Evolutionary conservation across 352 stramenopile genomes (phyloP).

Genomic region (Globisporangium mamillatum): DNA sequence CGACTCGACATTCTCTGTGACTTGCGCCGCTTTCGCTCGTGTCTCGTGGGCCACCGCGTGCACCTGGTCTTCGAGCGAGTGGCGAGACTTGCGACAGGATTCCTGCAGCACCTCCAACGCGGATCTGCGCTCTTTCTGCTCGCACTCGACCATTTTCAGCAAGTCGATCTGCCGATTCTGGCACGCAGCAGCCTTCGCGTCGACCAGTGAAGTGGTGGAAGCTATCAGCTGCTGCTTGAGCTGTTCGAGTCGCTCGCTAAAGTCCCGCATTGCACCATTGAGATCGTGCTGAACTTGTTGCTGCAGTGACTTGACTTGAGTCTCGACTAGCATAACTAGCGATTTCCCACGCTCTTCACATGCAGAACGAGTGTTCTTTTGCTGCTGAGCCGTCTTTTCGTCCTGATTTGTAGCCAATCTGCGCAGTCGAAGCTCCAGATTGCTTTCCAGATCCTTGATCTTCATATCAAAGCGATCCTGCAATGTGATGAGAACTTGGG

Average conservation of each 20-base stretch:
- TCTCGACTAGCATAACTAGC: slow-evolving; percentile 1
- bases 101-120: slow-evolving; percentile 37
- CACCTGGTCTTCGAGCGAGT: slow-evolving; percentile 50
- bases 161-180: slow-evolving; percentile 35
- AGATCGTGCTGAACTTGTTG: slow-evolving; percentile 19
- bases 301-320: slow-evolving; percentile 22
- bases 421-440: neutral
- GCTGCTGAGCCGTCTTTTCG: neutral
- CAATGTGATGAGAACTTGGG: neutral
- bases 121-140: slow-evolving; percentile 50
- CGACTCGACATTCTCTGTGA: slow-evolving; percentile 30
- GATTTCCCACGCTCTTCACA: neutral
- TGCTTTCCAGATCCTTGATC: slow-evolving; percentile 17
- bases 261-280: neutral
- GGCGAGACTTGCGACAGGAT: slow-evolving; percentile 36
- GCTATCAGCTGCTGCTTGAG: slow-evolving; percentile 23
- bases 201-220: slow-evolving; percentile 20
- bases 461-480: slow-evolving; percentile 8
- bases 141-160: slow-evolving; percentile 32
- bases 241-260: slow-evolving; percentile 9
- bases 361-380: neutral
- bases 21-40: slow-evolving; percentile 28
- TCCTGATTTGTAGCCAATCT: neutral
- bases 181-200: slow-evolving; percentile 20
- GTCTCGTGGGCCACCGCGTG: slow-evolving; percentile 37